Conservation (phyloP, 306 rosid genomes). For the Ammopiptanthus mongolicus region DNA sequence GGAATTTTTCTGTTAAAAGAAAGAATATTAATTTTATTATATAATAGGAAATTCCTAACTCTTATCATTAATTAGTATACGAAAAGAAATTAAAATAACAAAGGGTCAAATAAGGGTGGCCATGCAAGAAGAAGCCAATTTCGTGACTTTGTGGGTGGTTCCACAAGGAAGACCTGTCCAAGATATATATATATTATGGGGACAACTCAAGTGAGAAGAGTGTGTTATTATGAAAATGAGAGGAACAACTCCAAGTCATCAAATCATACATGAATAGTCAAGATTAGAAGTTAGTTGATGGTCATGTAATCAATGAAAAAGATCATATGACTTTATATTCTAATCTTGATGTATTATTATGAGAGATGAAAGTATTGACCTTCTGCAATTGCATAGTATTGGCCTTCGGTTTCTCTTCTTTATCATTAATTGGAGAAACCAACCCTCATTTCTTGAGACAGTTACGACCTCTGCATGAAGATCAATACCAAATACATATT, state of each 20-base stretch:
- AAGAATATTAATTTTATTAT: not conserved
- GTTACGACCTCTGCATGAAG: not conserved
- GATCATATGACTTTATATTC: too few species aligned
- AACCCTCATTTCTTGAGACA: slow-evolving; percentile 47
- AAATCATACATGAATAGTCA: too few species aligned
- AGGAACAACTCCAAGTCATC: too few species aligned
- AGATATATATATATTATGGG: too few species aligned
- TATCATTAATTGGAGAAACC: slow-evolving; percentile 34
- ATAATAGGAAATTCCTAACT: not conserved
- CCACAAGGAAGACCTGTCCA: not conserved
- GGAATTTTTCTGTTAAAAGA: not conserved
- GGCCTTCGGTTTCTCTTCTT: not conserved
- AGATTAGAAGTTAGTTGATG: too few species aligned
- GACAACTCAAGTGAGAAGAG: too few species aligned
- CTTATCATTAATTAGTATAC: not conserved
- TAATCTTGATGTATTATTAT: too few species aligned
- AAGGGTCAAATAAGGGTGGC: slow-evolving; percentile 45
- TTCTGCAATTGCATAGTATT: too few species aligned
- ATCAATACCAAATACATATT: not conserved
- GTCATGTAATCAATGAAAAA: too few species aligned
- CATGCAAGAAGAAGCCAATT: not conserved
- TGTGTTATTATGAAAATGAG: too few species aligned
- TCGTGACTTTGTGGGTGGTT: not conserved
- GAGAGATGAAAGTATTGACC: too few species aligned
- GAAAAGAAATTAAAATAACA: not conserved